Base-by-base conservation (phyloP, 768 basidiomycete species). In the Macrolepiota dolichaula region DNA sequence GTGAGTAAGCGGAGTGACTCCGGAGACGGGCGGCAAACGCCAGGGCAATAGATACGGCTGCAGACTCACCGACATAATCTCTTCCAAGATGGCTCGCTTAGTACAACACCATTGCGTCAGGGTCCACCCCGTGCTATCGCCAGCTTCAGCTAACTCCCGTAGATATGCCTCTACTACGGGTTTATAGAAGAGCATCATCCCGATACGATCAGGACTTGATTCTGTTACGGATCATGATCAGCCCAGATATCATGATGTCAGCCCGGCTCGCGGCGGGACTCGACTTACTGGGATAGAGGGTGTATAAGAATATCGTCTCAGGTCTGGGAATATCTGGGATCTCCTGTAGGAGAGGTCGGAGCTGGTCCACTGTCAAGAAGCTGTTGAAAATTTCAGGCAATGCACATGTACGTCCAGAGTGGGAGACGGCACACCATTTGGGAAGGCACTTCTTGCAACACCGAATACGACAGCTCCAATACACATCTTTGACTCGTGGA, bases 401-500 rank as follows among this genome's bases (percentile, higher is more conserved):
- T 5, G 6, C 10, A 38, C 24, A 24, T 47, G 29, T 13, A 32
- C 3, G 22, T 37, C 24, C 25, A 5, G 13, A 22, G 27, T 53
- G 36, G 19, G 17, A 51, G 12, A 50, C 10, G 2, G 63, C 72
- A 62, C 44, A 79, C 78, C 70, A 55, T 51, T 68, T 66, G 52
- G 67, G 64, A 4, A 76, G 60, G 50, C 78, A 79, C 38, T 65
- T 67, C 44, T 66, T 69, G 62, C 78, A 79, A 52, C 73, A 74
- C 36, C 77, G 71, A 27, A 73, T 67, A 9, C 76, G 75, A 51
- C 73, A 76, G 17, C 67, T 62, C 76, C 76, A 78, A 35, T 72
- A 70, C 7, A 78, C 63, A 42, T 72, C 69, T 25, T 69, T 68
- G 27, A 73, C 70, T n/a, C 67, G 68, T 3, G 64, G 53, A 4